Evolutionary conservation across 2,329 filamentous ascomycete genomes (phyloP).

Genomic region (Fonsecaea pedrosoi): DNA sequence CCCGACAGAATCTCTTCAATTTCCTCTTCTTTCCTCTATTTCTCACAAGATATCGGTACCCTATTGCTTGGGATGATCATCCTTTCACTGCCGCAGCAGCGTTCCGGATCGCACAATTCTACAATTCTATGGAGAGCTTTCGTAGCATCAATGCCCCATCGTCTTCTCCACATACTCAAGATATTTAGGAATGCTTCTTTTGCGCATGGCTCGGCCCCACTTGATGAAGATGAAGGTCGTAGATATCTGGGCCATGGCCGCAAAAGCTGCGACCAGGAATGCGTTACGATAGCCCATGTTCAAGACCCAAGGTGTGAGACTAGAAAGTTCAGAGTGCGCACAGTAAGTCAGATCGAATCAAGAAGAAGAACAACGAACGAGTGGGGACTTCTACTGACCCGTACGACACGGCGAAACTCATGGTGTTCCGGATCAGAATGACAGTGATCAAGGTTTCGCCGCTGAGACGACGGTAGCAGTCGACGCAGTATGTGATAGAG

Average conservation of each 20-base stretch:
- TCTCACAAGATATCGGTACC: too few relatives aligned
- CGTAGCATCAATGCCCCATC: too few relatives aligned
- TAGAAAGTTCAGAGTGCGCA: too few relatives aligned
- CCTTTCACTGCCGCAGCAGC: too few relatives aligned
- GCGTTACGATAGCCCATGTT: conserved; percentile 52
- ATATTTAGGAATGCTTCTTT: neutral
- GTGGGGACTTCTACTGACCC: conserved; percentile 22
- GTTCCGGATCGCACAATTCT: too few relatives aligned
- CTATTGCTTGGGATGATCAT: too few relatives aligned
- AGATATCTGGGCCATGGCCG: conserved; percentile 48
- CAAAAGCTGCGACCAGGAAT: conserved; percentile 52
- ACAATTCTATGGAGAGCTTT: too few relatives aligned
- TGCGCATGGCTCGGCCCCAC: conserved; percentile 47
- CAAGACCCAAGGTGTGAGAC: conserved; percentile 54
- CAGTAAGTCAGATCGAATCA: too few relatives aligned
- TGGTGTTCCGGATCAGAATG: conserved; percentile 58
- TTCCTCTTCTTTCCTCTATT: too few relatives aligned
- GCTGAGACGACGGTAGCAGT: conserved; percentile 56
- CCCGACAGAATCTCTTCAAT: too few relatives aligned
- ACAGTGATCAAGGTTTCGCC: conserved; percentile 60
- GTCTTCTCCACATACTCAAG: neutral
- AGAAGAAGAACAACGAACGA: too few relatives aligned
- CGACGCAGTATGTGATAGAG: conserved; percentile 56
- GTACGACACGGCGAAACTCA: conserved; percentile 59
- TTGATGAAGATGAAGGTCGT: conserved; percentile 57